Evolutionary conservation across 2,329 filamentous ascomycete genomes (phyloP).

Genomic region (Aspergillus cejpii): DNA sequence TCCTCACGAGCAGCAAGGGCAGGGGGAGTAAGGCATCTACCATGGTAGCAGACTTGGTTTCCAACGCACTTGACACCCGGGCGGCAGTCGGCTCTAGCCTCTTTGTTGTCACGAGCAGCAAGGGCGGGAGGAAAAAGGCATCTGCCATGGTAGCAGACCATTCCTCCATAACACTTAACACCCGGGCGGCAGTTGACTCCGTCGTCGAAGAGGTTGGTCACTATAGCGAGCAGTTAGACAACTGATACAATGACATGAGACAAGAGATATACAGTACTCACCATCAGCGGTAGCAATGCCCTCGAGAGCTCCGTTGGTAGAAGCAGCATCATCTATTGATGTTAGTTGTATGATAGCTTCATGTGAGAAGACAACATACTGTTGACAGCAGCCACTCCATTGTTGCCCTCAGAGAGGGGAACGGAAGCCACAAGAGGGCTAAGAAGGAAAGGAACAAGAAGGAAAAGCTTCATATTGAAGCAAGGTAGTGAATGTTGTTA

Average conservation of each 20-base stretch:
- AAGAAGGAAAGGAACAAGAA: background rate
- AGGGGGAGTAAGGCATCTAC: background rate
- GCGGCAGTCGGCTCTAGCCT: accelerated
- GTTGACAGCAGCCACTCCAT: background rate
- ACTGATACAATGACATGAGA: background rate
- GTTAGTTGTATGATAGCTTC: background rate
- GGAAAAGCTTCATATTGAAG: background rate
- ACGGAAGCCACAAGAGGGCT: background rate
- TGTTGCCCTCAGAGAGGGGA: background rate
- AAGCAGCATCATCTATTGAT: background rate
- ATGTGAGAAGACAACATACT: background rate
- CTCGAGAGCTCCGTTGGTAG: background rate
- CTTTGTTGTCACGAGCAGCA: too few relatives aligned
- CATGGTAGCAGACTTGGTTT: background rate
- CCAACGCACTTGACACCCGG: background rate
- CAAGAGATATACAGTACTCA: background rate
- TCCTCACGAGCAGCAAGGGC: background rate
- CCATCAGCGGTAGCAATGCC: background rate
- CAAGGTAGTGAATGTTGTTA: background rate
- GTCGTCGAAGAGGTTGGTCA: background rate
- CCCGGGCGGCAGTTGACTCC: accelerated
- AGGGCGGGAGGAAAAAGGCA: background rate
- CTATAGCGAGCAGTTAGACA: background rate
- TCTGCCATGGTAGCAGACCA: background rate
- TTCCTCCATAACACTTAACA: background rate